Conservation (phyloP, 1,139 yeast species). For the Scheffersomyces quercinus region DNA sequence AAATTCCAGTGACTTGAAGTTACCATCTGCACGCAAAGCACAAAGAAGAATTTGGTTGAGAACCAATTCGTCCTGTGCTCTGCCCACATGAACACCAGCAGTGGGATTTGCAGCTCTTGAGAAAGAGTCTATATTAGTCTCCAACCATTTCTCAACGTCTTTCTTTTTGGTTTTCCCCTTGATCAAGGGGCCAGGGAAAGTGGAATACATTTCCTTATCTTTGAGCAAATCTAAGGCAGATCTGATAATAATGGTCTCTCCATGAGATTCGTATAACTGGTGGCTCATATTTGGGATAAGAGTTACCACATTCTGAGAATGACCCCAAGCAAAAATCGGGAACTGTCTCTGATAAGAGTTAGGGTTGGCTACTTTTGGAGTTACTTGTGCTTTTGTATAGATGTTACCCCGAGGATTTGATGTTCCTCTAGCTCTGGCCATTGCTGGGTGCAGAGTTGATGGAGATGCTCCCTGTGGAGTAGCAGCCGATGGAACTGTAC, state of each 20-base stretch:
- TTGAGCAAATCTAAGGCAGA: slow-evolving; percentile 18
- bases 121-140: slow-evolving; percentile 19
- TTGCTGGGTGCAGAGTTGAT: slow-evolving; percentile 2
- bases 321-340: slow-evolving; percentile 77
- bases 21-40: slow-evolving; percentile 32
- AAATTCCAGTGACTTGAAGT: slow-evolving; percentile 25
- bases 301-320: slow-evolving; percentile 30
- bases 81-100: too few relatives aligned
- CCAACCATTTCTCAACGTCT: slow-evolving; percentile 66
- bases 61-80: slow-evolving; percentile 25
- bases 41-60: slow-evolving; percentile 31
- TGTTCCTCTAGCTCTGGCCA: slow-evolving; percentile 15
- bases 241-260: slow-evolving; percentile 17
- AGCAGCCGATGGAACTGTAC: slow-evolving; percentile 15
- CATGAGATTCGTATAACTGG: slow-evolving; percentile 11
- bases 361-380: slow-evolving; percentile 34
- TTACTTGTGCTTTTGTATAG: slow-evolving; percentile 22
- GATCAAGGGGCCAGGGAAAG: slow-evolving; percentile 66
- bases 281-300: slow-evolving; percentile 28
- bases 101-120: slow-evolving; percentile 1
- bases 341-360: slow-evolving; percentile 58
- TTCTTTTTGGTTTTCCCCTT: slow-evolving; percentile 59
- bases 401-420: slow-evolving; percentile 31
- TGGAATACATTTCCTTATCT: slow-evolving; percentile 18
- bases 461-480: slow-evolving; percentile 5